Base-by-base conservation (phyloP, 805 yeast genomes). In the Zygosaccharomyces rouxii region DNA sequence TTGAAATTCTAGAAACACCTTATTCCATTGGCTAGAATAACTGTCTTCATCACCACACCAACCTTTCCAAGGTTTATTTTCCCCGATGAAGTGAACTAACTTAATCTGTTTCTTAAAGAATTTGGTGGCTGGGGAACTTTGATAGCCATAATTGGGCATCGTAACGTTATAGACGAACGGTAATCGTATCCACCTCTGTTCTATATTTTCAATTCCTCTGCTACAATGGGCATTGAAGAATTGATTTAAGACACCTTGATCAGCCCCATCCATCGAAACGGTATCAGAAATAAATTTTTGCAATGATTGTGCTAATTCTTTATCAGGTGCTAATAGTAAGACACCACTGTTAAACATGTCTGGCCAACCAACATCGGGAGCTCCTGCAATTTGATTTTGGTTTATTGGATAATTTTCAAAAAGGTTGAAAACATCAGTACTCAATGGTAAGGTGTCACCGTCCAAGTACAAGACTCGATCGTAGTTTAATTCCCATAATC, bases 351-450 rank as follows among this genome's bases (percentile, higher is more conserved):
- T 88, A 71, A 89, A 89, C 58, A 84, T 75, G 69, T 89, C 96
- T 0, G 96, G 96, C 86, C 95, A 89, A 11, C 96, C 95, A n/a
- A 80, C 73, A 68, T 89, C 96, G 0, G 95, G 86, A 13, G 83
- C 71, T 0, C 94, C 90, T 33, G 71, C 64, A 16, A 67, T 47
- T 16, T 64, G 59, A 35, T 46, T 52, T 4, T 48, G 60, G 54
- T 69, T 68, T 7, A 49, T 30, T 9, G 54, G 48, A 4, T 58
- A 38, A 1, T 59, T 26, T 5, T 55, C 54, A 44, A 63, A 57
- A 13, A 58, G 47, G 3, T 60, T 48, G 29, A 69, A 60, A 41
- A 59, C 39, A 11, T 49, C 54, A 16, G 39, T 35, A n/a, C 68
- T 56, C 28, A 71, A 37, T 3, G 83, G 83, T 35, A 81, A 62